These are phyloP conservation scores for Torulaspora globosa DNA, from an alignment of 1,139 yeast genomes.

Conservation along the genomic window DNA sequence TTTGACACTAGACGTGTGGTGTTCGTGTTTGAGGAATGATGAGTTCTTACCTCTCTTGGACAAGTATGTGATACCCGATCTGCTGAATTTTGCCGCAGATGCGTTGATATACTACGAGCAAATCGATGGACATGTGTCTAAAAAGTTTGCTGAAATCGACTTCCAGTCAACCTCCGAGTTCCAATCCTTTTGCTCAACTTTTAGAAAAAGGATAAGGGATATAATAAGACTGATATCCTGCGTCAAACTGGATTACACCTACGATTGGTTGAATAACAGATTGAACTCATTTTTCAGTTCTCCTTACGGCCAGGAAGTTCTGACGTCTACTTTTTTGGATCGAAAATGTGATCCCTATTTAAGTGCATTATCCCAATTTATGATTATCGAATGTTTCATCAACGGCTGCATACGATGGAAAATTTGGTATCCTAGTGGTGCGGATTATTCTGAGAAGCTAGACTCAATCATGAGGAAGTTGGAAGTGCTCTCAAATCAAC, in stretches of 20 bases:
- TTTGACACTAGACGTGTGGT: constrained; percentile 90
- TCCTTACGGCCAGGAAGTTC: constrained; percentile 62
- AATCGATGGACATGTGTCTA: constrained; percentile 60
- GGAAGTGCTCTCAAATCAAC: constrained; percentile 71
- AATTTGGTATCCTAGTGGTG: constrained; percentile 67
- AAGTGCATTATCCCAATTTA: constrained; percentile 76
- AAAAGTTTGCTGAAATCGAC: constrained; percentile 68
- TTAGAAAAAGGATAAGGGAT: constrained; percentile 82
- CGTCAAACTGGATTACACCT: constrained; percentile 75
- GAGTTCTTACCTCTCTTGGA: constrained; percentile 47
- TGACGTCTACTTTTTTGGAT: constrained; percentile 52
- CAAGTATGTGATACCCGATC: constrained; percentile 53
- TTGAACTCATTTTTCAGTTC: constrained; percentile 71
- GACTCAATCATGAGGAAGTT: constrained; percentile 58
- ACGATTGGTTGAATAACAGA: constrained; percentile 75
- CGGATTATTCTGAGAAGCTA: constrained; percentile 58
- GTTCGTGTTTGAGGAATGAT: constrained; percentile 77
- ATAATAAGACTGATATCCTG: constrained; percentile 85
- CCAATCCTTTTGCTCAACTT: constrained; percentile 70
- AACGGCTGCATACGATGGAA: constrained; percentile 97
- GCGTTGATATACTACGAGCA: constrained; percentile 72
- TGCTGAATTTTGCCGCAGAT: constrained; percentile 73
- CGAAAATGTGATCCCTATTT: constrained; percentile 63
- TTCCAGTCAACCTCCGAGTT: constrained; percentile 86
- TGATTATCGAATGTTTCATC: constrained; percentile 81